Evolutionary conservation across 345 rosid genomes (phyloP).

Genomic region (Hevea brasiliensis): DNA sequence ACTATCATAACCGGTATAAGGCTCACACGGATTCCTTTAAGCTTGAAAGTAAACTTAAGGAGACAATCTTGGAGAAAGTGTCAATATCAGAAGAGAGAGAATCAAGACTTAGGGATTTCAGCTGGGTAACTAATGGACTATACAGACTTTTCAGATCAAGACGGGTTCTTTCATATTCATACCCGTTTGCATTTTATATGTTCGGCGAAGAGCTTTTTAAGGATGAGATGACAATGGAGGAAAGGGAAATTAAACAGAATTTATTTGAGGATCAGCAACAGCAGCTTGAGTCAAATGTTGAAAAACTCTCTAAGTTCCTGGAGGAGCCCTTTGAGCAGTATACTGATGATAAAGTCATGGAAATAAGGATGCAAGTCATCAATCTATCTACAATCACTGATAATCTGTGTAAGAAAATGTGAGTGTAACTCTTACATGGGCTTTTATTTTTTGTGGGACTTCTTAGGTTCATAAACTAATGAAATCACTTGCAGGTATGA

Average conservation of each 20-base stretch:
- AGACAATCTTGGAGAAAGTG: slow-evolving; percentile 55
- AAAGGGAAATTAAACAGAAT: slow-evolving; percentile 67
- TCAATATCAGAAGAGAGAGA: slow-evolving; percentile 58
- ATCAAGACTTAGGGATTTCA: slow-evolving; percentile 61
- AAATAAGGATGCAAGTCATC: slow-evolving; percentile 72
- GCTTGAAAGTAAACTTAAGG: slow-evolving; percentile 73
- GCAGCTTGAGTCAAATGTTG: slow-evolving; percentile 87
- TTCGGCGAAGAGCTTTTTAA: slow-evolving; percentile 87
- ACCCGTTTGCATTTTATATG: slow-evolving; percentile 87
- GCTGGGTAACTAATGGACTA: slow-evolving; percentile 80
- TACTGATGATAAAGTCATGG: slow-evolving; percentile 57
- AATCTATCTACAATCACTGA: slow-evolving; percentile 52
- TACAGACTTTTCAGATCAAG: slow-evolving; percentile 76
- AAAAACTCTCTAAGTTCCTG: slow-evolving; percentile 78
- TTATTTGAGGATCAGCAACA: slow-evolving; percentile 97
- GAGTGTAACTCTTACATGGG: slow-evolving; percentile 13
- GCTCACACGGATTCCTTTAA: slow-evolving; percentile 78
- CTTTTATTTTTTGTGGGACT: slow-evolving; percentile 1
- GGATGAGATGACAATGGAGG: slow-evolving; percentile 70
- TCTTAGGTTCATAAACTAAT: slow-evolving; percentile 13
- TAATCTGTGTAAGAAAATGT: slow-evolving; percentile 69
- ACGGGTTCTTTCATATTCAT: slow-evolving; percentile 75
- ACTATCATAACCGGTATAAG: slow-evolving; percentile 77
- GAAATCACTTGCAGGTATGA: slow-evolving; percentile 56
- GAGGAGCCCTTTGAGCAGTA: slow-evolving; percentile 84